Evolutionary conservation across 2,329 filamentous ascomycete species (phyloP).

Genomic region (Amphichorda felina): DNA sequence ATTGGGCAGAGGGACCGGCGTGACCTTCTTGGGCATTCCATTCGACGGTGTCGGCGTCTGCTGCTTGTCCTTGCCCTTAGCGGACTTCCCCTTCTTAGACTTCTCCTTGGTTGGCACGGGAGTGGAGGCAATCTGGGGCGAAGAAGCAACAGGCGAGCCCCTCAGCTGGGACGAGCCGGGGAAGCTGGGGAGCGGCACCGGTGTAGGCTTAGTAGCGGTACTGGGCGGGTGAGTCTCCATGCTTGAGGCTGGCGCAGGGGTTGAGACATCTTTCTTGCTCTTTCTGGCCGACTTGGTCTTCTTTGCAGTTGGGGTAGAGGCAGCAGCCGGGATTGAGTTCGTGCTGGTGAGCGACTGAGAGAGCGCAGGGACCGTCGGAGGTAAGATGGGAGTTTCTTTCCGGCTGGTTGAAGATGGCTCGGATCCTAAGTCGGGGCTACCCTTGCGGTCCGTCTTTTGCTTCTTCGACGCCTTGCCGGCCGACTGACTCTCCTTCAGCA

Average conservation of each 20-base stretch:
- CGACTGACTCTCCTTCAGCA: constrained; percentile 18
- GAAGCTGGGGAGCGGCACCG: constrained; percentile 20
- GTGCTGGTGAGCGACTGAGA: neutral
- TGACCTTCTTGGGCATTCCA: constrained; percentile 10
- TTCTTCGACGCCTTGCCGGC: constrained; percentile 28
- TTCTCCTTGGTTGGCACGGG: constrained; percentile 9
- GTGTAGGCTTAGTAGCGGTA: constrained; percentile 9
- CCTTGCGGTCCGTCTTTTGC: constrained; percentile 19
- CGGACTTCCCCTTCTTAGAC: constrained; percentile 6
- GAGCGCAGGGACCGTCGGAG: neutral
- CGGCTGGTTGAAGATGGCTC: constrained; percentile 7
- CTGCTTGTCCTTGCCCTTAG: constrained; percentile 17
- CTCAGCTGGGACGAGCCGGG: constrained; percentile 16
- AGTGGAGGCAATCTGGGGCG: neutral
- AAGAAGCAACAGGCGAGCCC: constrained; percentile 10
- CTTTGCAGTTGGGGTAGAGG: constrained; percentile 3
- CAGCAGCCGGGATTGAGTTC: neutral
- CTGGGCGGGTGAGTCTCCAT: neutral
- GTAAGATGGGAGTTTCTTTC: constrained; percentile 12
- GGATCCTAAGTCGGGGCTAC: constrained; percentile 22
- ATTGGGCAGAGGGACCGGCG: constrained; percentile 12
- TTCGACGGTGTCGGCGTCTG: constrained; percentile 6
- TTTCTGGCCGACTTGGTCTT: constrained; percentile 4
- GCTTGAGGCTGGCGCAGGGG: neutral
- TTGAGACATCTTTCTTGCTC: constrained; percentile 1